phyloP scores from a whole-genome alignment of 2,329 filamentous ascomycete genomes.

The Talaromyces sp. region DNA sequence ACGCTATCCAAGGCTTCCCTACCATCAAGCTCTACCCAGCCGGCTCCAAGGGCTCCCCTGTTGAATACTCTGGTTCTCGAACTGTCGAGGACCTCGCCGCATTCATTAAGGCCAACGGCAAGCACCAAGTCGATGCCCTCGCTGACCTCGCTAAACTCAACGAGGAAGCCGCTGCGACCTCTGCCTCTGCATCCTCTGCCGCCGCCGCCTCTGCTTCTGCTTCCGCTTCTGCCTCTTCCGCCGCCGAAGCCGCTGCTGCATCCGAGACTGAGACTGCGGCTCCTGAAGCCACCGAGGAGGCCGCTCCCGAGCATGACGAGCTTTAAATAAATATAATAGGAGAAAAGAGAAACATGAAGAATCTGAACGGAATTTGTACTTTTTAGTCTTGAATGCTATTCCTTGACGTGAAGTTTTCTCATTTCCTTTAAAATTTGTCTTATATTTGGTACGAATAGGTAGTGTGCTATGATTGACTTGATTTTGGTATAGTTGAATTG shows the following conservation, averaged over 20 bases:
- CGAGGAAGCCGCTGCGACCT: conserved; percentile 35
- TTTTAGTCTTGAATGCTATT: conserved; percentile 7
- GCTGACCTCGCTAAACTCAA: conserved; percentile 56
- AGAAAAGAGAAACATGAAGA: neutral
- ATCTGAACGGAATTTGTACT: conserved; percentile 9
- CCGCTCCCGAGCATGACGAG: conserved; percentile 36
- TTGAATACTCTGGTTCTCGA: conserved; percentile 84
- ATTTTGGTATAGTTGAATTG: neutral
- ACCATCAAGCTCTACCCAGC: conserved; percentile 98
- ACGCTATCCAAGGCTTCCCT: conserved; percentile 95
- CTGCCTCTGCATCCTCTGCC: conserved; percentile 20
- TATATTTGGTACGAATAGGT: neutral
- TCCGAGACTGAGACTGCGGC: conserved; percentile 27
- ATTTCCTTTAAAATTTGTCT: neutral
- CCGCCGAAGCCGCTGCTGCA: conserved; percentile 15
- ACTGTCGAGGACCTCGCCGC: conserved; percentile 86
- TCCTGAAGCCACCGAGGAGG: conserved; percentile 17
- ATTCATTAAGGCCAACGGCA: conserved; percentile 95
- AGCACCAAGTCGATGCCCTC: conserved; percentile 71
- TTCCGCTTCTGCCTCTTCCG: conserved; percentile 22
- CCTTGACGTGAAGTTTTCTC: neutral
- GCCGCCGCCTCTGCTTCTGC: conserved; percentile 20
- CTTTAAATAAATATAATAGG: conserved; percentile 28
- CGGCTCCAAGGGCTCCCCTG: conserved; percentile 76
- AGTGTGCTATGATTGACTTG: neutral